Evolutionary conservation across 805 yeast genomes (phyloP).

Genomic region (Ogataea glucozyma): DNA sequence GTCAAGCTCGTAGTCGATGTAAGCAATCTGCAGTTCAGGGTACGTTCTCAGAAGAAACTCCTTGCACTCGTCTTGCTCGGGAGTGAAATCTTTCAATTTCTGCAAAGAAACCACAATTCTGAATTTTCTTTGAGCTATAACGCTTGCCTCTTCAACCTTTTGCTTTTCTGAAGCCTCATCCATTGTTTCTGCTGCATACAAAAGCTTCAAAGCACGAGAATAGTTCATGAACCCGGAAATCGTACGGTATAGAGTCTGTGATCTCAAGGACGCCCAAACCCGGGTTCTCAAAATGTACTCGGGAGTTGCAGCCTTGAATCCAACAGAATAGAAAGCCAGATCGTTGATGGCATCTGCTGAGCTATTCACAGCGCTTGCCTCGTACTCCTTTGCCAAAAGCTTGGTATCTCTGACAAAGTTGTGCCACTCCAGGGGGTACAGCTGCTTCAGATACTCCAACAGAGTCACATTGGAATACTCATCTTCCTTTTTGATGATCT

Average conservation of each 20-base stretch:
- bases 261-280: slow-evolving; percentile 82
- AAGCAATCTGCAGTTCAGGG: slow-evolving; percentile 67
- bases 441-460: slow-evolving; percentile 55
- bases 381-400: slow-evolving; percentile 48
- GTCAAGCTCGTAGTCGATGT: slow-evolving; percentile 53
- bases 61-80: slow-evolving; percentile 58
- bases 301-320: slow-evolving; percentile 66
- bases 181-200: slow-evolving; percentile 55
- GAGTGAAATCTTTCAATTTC: slow-evolving; percentile 51
- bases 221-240: slow-evolving; percentile 83
- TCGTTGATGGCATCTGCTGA: slow-evolving; percentile 41
- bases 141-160: slow-evolving; percentile 46
- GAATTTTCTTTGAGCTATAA: slow-evolving; percentile 62
- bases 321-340: slow-evolving; percentile 67
- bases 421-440: slow-evolving; percentile 58
- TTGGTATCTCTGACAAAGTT: slow-evolving; percentile 59
- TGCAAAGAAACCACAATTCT: slow-evolving; percentile 69
- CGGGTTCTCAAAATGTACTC: slow-evolving; percentile 69
- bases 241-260: slow-evolving; percentile 81
- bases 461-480: slow-evolving; percentile 57
- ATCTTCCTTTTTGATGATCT: slow-evolving; percentile 74
- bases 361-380: slow-evolving; percentile 13
- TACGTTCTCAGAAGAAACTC: slow-evolving; percentile 62
- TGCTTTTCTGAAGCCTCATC: slow-evolving; percentile 37
- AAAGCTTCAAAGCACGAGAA: slow-evolving; percentile 64